Conservation (phyloP, 2,329 filamentous ascomycete genomes). For the Pyricularia grisea region DNA sequence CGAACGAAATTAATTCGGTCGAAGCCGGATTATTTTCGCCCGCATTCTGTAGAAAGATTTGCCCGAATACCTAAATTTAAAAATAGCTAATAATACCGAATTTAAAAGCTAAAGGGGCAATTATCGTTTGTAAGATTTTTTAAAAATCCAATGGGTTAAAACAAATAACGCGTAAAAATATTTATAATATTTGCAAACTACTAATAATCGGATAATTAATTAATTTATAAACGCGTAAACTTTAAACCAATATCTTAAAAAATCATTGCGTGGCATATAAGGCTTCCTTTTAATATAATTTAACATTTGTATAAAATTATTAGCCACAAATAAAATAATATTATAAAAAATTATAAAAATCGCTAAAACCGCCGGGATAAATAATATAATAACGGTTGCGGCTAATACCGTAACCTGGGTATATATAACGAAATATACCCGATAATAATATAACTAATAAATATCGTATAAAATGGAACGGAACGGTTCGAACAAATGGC, state of each 20-base stretch:
- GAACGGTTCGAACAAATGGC: too few relatives aligned
- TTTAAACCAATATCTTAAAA: too few relatives aligned
- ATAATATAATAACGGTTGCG: background rate
- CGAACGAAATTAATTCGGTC: background rate
- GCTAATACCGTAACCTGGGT: background rate
- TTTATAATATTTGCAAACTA: background rate
- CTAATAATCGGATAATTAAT: background rate
- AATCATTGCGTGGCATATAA: too few relatives aligned
- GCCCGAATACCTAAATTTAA: background rate
- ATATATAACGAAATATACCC: background rate
- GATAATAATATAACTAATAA: too few relatives aligned
- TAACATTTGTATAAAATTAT: too few relatives aligned
- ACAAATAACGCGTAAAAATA: too few relatives aligned
- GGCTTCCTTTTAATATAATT: too few relatives aligned
- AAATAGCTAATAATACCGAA: background rate
- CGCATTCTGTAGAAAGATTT: background rate
- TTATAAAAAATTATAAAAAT: background rate
- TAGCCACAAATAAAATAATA: background rate
- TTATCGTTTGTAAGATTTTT: background rate
- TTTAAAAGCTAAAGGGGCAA: slow-evolving; percentile 1
- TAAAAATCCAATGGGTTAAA: too few relatives aligned
- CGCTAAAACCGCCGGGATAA: background rate
- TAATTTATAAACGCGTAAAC: background rate
- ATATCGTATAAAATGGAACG: too few relatives aligned
- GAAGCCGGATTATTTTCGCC: background rate